Percentiles rank a stretch among this genome's conserved stretches.
Conservation (phyloP, 768 basidiomycete genomes). For the Ephemerocybe angulata region DNA sequence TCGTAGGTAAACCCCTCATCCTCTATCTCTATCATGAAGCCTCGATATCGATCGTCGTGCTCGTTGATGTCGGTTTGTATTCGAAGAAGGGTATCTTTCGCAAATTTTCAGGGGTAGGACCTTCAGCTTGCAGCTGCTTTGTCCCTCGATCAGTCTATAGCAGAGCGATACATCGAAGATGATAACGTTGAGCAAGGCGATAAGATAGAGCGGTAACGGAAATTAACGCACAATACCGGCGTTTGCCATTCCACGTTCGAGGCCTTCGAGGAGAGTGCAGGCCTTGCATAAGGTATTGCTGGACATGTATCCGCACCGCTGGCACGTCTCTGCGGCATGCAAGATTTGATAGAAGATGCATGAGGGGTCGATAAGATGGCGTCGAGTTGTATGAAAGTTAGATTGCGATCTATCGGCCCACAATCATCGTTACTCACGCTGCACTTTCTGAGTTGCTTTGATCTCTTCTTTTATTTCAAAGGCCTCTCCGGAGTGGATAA, state of each 20-base stretch:
- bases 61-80: constrained; percentile 18
- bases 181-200: constrained; percentile 4
- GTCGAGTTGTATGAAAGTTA: background rate
- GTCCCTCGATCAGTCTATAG: constrained; percentile 62
- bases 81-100: constrained; percentile 76
- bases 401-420: constrained; percentile 6
- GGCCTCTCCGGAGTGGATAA: constrained; percentile 93
- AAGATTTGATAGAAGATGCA: constrained; percentile 5
- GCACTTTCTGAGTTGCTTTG: constrained; percentile 76
- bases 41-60: constrained; percentile 36
- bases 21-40: constrained; percentile 21
- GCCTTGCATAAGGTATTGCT: constrained; percentile 97
- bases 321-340: constrained; percentile 70
- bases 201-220: constrained; percentile 5
- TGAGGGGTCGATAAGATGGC: background rate
- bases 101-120: constrained; percentile 60
- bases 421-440: constrained; percentile 55
- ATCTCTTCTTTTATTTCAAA: constrained; percentile 84
- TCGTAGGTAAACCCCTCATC: background rate
- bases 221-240: constrained; percentile 54
- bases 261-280: constrained; percentile 83
- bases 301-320: constrained; percentile 92
- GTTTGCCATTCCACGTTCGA: constrained; percentile 77
- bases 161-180: constrained; percentile 12
- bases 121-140: constrained; percentile 50